Base-by-base conservation (phyloP, 805 yeast species). In the Saccharomycopsis javanensis region DNA sequence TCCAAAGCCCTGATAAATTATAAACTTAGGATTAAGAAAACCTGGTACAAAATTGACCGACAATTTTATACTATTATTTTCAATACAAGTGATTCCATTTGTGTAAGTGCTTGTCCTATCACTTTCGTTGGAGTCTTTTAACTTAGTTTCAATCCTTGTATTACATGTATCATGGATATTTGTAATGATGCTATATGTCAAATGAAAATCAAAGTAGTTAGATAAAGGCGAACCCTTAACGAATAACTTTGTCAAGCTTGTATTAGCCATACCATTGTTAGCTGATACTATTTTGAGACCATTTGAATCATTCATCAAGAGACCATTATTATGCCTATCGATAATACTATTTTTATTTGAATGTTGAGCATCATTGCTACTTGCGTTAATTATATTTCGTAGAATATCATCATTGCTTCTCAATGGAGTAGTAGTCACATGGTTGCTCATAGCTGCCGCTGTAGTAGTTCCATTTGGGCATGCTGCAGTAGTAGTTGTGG, bases 1-100 rank as follows among this genome's bases (percentile, higher is more conserved):
- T 1, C 62, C 62, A 50, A 57, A 60, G 16, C 62, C 62, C 34
- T 42, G 53, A 25, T 51, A 57, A 16, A 60, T 31, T 16, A 60
- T 23, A 53, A 35, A 50, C 51, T 53, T 23, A 51, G 53, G 6
- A 51, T 50, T 33, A 55, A 61, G 51, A 50, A 55, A 63, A 8
- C 56, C 57, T 1, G 65, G 61, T 5, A 42, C 18, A 42, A 10
- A 8, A 20, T 20, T 13, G 6, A 3, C 6, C 25, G 8, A 5
- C 3, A 37, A 16, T 3, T 11, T 37, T 11, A n/a, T n/a, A n/a
- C n/a, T n/a, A n/a, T n/a, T n/a, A n/a, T n/a, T n/a, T n/a, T n/a
- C n/a, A n/a, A n/a, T n/a, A n/a, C n/a, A n/a, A n/a, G n/a, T n/a
- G n/a, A n/a, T n/a, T n/a, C n/a, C n/a, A n/a, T n/a, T n/a, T n/a